Evolutionary conservation across 768 basidiomycete species (phyloP).

Genomic region (Hygrophoropsis aurantiaca): DNA sequence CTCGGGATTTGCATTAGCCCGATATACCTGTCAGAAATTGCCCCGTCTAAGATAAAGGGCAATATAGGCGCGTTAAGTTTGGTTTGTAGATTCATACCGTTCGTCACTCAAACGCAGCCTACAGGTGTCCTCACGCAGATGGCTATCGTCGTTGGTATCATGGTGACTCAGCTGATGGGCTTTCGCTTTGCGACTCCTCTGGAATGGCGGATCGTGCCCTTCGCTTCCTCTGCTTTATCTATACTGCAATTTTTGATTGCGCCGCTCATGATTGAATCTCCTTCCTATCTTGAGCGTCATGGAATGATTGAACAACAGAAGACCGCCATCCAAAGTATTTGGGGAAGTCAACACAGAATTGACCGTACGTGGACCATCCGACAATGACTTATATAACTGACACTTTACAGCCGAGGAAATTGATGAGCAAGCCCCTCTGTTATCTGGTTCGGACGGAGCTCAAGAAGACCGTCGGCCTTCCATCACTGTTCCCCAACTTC

Average conservation of each 20-base stretch:
- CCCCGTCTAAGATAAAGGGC: conserved; percentile 73
- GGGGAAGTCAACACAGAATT: conserved; percentile 41
- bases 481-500: conserved; percentile 53
- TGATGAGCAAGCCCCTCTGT: conserved; percentile 27
- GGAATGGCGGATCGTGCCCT: conserved; percentile 70
- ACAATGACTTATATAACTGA: no score
- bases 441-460: conserved; percentile 15
- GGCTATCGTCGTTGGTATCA: conserved; percentile 81
- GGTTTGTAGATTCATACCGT: no score
- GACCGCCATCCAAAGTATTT: conserved; percentile 46
- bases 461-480: conserved; percentile 25
- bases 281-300: conserved; percentile 58
- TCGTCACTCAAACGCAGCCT: not conserved
- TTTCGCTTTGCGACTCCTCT: conserved; percentile 64
- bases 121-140: conserved; percentile 80
- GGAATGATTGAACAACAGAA: conserved; percentile 52
- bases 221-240: conserved; percentile 57
- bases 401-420: conserved; percentile 19
- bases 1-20: conserved; percentile 79
- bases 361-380: conserved; percentile 24
- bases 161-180: conserved; percentile 81
- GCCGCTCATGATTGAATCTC: conserved; percentile 64
- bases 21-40: conserved; percentile 82
- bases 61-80: conserved; percentile 76
- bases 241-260: conserved; percentile 56